A percentile compares a stretch with the other conserved stretches of the same genome.
These are phyloP conservation scores for Capronia coronata DNA, from an alignment of 2,329 filamentous ascomycete species.

Conservation along the genomic window DNA sequence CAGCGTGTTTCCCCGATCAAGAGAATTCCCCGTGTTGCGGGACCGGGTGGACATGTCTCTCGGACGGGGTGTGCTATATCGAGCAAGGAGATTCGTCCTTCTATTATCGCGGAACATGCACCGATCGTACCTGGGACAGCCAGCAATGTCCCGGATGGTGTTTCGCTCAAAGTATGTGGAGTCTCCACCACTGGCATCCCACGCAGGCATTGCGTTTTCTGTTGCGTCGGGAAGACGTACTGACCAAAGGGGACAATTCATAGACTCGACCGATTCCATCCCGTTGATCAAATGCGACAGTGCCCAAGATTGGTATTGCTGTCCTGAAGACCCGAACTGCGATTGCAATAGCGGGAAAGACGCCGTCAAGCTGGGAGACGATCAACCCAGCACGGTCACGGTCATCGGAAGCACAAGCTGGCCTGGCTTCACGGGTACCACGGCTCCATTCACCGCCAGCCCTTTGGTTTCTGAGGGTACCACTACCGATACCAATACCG, in stretches of 20 bases:
- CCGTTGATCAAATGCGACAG: slow-evolving; percentile 10
- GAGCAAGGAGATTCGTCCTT: background rate
- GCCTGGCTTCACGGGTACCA: slow-evolving; percentile 12
- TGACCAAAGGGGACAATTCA: background rate
- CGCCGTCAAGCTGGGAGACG: slow-evolving; percentile 10
- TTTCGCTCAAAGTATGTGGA: slow-evolving; percentile 14
- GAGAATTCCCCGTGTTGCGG: slow-evolving; percentile 16
- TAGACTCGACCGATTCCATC: slow-evolving; percentile 11
- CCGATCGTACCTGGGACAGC: slow-evolving; percentile 16
- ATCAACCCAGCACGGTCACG: slow-evolving; percentile 9
- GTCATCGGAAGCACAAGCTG: slow-evolving; percentile 19
- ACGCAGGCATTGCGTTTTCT: no score
- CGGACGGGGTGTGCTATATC: slow-evolving; percentile 15
- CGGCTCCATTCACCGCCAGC: slow-evolving; percentile 5
- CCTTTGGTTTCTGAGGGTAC: slow-evolving; percentile 9
- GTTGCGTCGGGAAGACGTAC: background rate
- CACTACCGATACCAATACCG: background rate
- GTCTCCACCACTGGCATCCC: no score
- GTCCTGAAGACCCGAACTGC: slow-evolving; percentile 6
- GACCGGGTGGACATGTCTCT: slow-evolving; percentile 13
- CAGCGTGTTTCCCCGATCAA: slow-evolving; percentile 14
- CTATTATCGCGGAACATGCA: slow-evolving; percentile 16
- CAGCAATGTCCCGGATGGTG: slow-evolving; percentile 16
- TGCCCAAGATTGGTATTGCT: slow-evolving; percentile 11
- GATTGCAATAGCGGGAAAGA: slow-evolving; percentile 11